Base-by-base conservation (phyloP, 2,329 filamentous ascomycete genomes). In the Epichloe typhina region DNA sequence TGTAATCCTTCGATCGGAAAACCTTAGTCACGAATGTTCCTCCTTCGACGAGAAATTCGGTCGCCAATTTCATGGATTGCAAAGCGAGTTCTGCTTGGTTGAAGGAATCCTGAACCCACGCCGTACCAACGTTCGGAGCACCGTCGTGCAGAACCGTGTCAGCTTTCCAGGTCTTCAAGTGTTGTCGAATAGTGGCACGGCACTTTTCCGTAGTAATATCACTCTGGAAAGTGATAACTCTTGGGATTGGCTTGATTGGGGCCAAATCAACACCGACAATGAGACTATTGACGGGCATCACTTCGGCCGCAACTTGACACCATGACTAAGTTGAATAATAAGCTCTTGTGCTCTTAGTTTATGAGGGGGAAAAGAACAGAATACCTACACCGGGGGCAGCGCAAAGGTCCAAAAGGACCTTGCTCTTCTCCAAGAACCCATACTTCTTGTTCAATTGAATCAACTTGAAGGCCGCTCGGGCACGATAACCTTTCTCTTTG, bases 381-480 rank as follows among this genome's bases (percentile, higher is more conserved):
- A n/a, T 21, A 60, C 82, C 65, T 75, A 88, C 84, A 69, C 93
- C 93, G 35, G 93, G 19, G 93, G 21, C 93, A 57, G 93, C 93
- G 72, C 93, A 98, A 65, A 98, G 85, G 83, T 98, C 94, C 66
- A 98, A 76, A 54, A 96, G 74, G 61, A 97, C 93, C 74, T 88
- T 95, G 71, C 88, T 94, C 75, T 94, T 91, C 69, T 97, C 89
- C 59, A 98, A 75, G 69, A 98, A 98, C 59, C 88, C 87, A 84
- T 95, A 98, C 68, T 96, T 97, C 72, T 97, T 96, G 74, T 98
- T 98, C 61, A 98, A 74, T 68, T 98, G 91, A 59, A 98, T 91
- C 60, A 98, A 73, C 73, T 98, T 98, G 79, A 97, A 97, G 51
- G 93, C 90, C 60, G 93, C 90, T 77, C 93, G 81, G 55, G 93